Base-by-base conservation (phyloP, 148 eudicot species). In the Agrostemma githago region DNA sequence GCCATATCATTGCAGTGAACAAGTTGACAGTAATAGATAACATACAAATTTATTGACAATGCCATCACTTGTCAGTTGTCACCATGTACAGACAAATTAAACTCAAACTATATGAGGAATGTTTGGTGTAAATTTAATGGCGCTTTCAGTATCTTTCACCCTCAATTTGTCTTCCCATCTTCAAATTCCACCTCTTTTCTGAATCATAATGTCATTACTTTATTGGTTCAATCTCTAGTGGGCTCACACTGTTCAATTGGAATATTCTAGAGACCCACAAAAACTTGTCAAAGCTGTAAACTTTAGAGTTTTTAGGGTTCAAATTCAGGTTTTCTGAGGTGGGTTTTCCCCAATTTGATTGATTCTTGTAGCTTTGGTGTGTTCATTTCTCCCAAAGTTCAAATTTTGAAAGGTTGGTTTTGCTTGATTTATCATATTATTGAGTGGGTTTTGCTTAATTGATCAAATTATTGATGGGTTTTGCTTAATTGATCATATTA, bases 111-210 rank as follows among this genome's bases (percentile, higher is more conserved):
- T 63, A 17, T 70, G 19, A 14, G 37, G 56, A 67, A 67, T 80
- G 80, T 80, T 76, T 80, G 83, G 77, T 76, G 72, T 44, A 51
- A 66, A 62, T 61, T 76, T 76, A 62, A 61, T 80, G 73, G 64
- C 19, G 12, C 17, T 71, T 64, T 75, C 82, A 53, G 40, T 65
- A 53, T 3, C 15, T 64, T 53, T 65, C 21, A 72, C 72, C 66
- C 66, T 72, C 69, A 11, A 11, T 67, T 67, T 54, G 8, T 17
- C 69, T 72, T 42, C 42, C 74, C 70, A 34, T 51, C 39, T 58
- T 26, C 53, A 58, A 51, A 48, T 62, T 61, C 58, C 40, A 38
- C 61, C 57, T 12, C 34, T 40, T 40, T 57, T 37, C 2, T 38
- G 68, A 65, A 15, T 61, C 59, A 62, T 43, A n/a, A 74, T 56